phyloP scores from a whole-genome alignment of 768 basidiomycete genomes.

The Hydnomerulius pinastri region DNA sequence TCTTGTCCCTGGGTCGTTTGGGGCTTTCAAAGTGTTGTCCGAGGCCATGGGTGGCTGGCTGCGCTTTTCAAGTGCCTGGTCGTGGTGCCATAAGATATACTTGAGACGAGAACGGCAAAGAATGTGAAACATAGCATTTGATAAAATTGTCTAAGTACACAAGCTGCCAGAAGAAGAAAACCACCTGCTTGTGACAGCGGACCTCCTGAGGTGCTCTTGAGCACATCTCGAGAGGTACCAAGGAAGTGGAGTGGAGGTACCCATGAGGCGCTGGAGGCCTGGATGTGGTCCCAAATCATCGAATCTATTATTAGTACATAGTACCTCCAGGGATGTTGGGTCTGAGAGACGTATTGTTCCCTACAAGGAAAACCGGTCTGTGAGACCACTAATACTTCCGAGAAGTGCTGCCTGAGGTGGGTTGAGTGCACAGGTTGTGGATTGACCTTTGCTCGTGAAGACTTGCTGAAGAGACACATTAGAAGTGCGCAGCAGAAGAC shows the following conservation, averaged over 20 bases:
- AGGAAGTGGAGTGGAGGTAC: not conserved
- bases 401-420: constrained; percentile 7
- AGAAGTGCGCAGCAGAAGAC: not conserved
- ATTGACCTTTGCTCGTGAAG: constrained; percentile 22
- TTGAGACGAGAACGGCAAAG: no score
- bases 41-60: constrained; percentile 9
- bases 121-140: no score
- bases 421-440: constrained; percentile 18
- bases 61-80: not conserved
- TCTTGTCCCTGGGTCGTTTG: constrained; percentile 12
- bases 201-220: no score
- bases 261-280: not conserved
- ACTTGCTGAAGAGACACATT: constrained; percentile 27
- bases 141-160: no score
- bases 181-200: no score
- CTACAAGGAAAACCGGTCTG: constrained; percentile 3
- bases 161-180: no score
- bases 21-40: constrained; percentile 23
- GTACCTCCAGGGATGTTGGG: not conserved
- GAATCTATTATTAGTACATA: not conserved
- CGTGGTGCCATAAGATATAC: not conserved
- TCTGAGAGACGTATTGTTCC: not conserved
- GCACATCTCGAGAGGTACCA: not conserved
- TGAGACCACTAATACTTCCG: not conserved
- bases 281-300: not conserved